phyloP scores from a whole-genome alignment of 2,329 filamentous ascomycete species.

The Fusarium subglutinans region DNA sequence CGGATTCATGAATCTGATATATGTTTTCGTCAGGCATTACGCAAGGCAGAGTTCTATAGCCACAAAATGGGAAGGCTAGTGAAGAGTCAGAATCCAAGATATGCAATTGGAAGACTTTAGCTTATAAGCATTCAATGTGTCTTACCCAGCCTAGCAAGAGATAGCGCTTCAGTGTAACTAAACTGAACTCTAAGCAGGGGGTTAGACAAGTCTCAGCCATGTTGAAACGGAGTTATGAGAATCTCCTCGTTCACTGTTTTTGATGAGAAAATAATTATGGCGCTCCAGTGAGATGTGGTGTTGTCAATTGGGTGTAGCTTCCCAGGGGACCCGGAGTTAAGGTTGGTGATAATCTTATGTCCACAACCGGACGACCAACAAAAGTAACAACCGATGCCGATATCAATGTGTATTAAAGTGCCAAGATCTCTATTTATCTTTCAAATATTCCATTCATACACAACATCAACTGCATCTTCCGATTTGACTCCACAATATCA shows the following conservation, averaged over 20 bases:
- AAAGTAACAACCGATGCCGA: background rate
- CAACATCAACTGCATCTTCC: background rate
- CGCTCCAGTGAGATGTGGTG: fast-evolving
- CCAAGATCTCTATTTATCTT: fast-evolving
- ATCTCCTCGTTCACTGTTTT: background rate
- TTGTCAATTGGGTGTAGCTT: background rate
- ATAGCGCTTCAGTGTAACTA: too few relatives aligned
- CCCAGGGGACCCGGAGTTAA: background rate
- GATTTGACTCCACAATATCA: fast-evolving
- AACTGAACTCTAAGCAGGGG: too few relatives aligned
- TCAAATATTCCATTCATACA: background rate
- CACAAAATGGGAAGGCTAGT: too few relatives aligned
- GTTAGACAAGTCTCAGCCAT: too few relatives aligned
- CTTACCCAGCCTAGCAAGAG: too few relatives aligned
- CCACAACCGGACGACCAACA: background rate
- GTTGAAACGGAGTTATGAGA: too few relatives aligned
- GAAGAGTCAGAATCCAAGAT: too few relatives aligned
- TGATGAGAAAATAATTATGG: fast-evolving
- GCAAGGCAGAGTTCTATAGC: background rate
- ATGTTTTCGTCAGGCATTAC: fast-evolving
- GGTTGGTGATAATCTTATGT: background rate
- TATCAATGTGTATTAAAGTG: background rate
- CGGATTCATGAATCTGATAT: fast-evolving
- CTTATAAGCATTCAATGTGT: too few relatives aligned
- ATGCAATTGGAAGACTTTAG: too few relatives aligned